Evolutionary conservation across 1,284 basidiomycete genomes (phyloP).

Genomic region (Leccinum griseonigrum): DNA sequence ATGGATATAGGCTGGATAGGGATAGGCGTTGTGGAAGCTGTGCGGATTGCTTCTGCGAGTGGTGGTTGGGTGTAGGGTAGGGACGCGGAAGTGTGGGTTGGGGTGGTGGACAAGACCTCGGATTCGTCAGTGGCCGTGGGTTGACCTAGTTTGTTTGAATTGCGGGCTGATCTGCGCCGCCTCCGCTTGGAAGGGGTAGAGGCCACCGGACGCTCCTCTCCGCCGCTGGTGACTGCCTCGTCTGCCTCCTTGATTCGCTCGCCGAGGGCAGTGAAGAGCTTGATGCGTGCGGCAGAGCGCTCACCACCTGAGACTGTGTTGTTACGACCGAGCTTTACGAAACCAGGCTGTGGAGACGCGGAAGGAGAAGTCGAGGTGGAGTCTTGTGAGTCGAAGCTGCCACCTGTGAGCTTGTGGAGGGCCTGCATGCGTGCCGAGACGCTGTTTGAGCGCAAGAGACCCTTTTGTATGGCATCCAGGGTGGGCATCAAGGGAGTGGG

Average conservation of each 20-base stretch:
- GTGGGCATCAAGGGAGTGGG: constrained; percentile 65
- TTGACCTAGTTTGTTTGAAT: constrained; percentile 47
- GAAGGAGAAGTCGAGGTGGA: constrained; percentile 38
- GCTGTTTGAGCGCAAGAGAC: constrained; percentile 77
- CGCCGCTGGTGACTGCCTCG: constrained; percentile 57
- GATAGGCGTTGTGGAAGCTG: constrained; percentile 31
- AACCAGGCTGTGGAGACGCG: constrained; percentile 46
- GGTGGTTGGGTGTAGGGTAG: constrained; percentile 37
- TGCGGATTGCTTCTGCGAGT: constrained; percentile 23
- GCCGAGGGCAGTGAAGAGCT: constrained; percentile 61
- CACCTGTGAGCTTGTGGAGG: constrained; percentile 72
- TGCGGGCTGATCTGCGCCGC: constrained; percentile 56
- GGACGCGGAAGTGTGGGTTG: constrained; percentile 52
- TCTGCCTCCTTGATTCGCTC: constrained; percentile 64
- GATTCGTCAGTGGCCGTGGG: constrained; percentile 58
- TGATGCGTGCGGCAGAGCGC: constrained; percentile 62
- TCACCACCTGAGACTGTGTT: constrained; percentile 81
- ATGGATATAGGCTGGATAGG: constrained; percentile 27
- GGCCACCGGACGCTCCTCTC: constrained; percentile 54
- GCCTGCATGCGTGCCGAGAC: constrained; percentile 66
- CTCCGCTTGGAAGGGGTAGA: constrained; percentile 47
- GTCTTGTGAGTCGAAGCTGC: constrained; percentile 49
- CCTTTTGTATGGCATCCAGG: constrained; percentile 66
- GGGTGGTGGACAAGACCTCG: constrained; percentile 61
- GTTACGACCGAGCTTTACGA: constrained; percentile 57